Evolutionary conservation across 148 eudicot genomes (phyloP), one percentile per base, ranked within the genome.

Genomic region (Selenicereus undatus): DNA sequence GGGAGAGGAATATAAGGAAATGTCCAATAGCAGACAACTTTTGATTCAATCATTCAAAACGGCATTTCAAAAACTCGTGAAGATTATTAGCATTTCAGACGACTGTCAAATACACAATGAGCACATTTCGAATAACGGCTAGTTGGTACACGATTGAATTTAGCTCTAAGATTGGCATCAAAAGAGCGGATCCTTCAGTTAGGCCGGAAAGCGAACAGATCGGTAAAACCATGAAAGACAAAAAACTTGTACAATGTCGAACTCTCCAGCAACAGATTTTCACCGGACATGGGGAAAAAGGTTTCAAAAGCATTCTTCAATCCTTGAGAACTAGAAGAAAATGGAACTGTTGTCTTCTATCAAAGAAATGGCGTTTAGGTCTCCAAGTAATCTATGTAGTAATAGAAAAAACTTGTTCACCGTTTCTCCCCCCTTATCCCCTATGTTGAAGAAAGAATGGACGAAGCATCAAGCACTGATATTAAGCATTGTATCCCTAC

Each of bases 381-480:
- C 32, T 60, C 26, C 65, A 22, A 60, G 21, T n/a, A 60, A 60
- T 60, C 65, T 32, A 32, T 2, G 26, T 21, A 60, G 65, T 60
- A 18, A 60, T n/a, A 45, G 24, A 60, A 60, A 60, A 21, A 60
- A 21, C 65, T 20, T 22, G 26, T 60, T 60, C 21, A 20, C 65
- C 3, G 20, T 18, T 58, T 45, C n/a, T 4, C 45, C 51, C 69
- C 72, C 73, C 27, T 6, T 39, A 16, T 32, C 32, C 2, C 32
- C 32, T 32, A 32, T 32, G 32, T 2, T 32, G 32, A 17, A 39
- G 76, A 82, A 76, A 56, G 51, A 81, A 80, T 62, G 13, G 52
- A 62, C 32, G 27, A 74, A 74, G 12, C 27, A 16, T 72, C 42
- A 79, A 68, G 64, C 51, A 60, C 58, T 70, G 73, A 76, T 84